Evolutionary conservation across 1,139 yeast species (phyloP).

Genomic region (Pichia norvegensis): DNA sequence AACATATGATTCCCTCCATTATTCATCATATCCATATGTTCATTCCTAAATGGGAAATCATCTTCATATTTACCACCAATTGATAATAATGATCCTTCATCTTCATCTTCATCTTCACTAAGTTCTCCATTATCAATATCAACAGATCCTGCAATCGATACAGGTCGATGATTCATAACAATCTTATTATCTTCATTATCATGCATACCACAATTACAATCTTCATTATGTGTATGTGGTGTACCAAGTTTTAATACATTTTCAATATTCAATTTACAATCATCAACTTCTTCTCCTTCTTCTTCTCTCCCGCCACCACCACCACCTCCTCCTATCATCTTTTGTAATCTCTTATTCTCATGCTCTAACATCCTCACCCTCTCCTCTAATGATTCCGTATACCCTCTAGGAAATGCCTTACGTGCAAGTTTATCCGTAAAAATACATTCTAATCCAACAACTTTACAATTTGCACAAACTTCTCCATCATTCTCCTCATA

Average conservation of each 20-base stretch:
- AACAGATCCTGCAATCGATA: conserved; percentile 52
- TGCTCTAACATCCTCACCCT: conserved; percentile 55
- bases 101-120: too few species aligned
- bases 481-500: conserved; percentile 39
- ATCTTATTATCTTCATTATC: too few species aligned
- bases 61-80: conserved; percentile 1
- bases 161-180: conserved; percentile 54
- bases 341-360: conserved; percentile 40
- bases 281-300: not conserved
- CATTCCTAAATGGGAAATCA: conserved; percentile 1
- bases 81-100: conserved; percentile 34
- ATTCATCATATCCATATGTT: not conserved
- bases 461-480: conserved; percentile 53
- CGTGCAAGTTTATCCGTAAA: conserved; percentile 67
- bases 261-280: not conserved
- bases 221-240: conserved; percentile 38
- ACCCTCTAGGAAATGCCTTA: conserved; percentile 68
- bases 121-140: conserved; percentile 37
- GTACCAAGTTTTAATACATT: conserved; percentile 1
- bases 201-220: conserved; percentile 47
- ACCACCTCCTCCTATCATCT: conserved; percentile 28
- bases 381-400: conserved; percentile 65
- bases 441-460: conserved; percentile 58
- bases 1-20: conserved; percentile 1
- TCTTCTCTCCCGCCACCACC: not conserved